These are phyloP conservation scores for Russula lepida DNA, from an alignment of 768 basidiomycete genomes.

Conservation along the genomic window DNA sequence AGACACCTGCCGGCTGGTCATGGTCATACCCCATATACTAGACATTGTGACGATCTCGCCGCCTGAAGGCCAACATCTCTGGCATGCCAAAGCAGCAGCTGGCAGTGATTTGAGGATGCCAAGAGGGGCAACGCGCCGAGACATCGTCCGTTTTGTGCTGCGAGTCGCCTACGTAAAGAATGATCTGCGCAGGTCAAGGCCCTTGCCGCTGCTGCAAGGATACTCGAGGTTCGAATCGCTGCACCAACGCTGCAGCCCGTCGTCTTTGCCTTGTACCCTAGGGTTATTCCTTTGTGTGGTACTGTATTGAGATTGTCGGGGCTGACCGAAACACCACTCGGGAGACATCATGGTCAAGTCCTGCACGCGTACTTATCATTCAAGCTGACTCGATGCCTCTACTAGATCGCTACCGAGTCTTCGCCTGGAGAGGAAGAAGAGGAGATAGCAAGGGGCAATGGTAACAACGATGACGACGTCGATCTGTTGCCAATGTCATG, in stretches of 20 bases:
- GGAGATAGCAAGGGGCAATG: no score
- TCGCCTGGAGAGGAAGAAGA: background rate
- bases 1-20: conserved; percentile 8
- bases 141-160: background rate
- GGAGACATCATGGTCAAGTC: background rate
- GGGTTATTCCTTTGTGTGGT: background rate
- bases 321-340: background rate
- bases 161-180: background rate
- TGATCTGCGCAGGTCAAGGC: background rate
- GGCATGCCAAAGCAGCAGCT: background rate
- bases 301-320: background rate
- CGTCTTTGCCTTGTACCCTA: background rate
- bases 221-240: background rate
- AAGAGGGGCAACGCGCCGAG: background rate
- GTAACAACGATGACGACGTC: background rate
- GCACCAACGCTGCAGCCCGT: background rate
- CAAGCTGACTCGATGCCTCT: background rate
- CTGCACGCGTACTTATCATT: background rate
- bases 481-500: background rate
- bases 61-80: background rate
- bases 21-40: background rate
- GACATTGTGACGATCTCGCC: background rate
- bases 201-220: background rate
- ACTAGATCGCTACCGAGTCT: background rate
- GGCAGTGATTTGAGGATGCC: background rate